These are phyloP conservation scores for Fusarium avenaceum DNA, from an alignment of 2,329 filamentous ascomycete genomes.

Conservation along the genomic window DNA sequence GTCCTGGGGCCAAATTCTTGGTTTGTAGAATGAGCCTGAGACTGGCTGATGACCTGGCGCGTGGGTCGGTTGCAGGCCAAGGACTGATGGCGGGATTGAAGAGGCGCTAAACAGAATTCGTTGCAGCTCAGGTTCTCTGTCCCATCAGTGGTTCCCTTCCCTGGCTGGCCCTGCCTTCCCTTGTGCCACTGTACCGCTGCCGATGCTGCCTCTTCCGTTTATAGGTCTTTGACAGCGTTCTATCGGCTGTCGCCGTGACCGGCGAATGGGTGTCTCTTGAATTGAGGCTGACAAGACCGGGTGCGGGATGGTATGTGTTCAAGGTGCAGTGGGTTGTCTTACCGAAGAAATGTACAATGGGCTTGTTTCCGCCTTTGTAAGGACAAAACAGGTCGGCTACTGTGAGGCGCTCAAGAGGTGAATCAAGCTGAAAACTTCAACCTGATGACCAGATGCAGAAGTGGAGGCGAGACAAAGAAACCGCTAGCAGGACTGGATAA, in stretches of 20 bases:
- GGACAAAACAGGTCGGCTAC: slow-evolving; percentile 1
- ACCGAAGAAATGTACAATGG: slow-evolving; percentile 31
- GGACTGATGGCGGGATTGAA: slow-evolving; percentile 48
- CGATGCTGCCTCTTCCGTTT: slow-evolving; percentile 19
- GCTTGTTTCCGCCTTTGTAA: slow-evolving; percentile 29
- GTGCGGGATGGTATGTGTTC: slow-evolving; percentile 7
- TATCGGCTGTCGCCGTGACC: slow-evolving; percentile 34
- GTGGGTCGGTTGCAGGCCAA: slow-evolving; percentile 43
- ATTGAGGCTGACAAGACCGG: slow-evolving; percentile 22
- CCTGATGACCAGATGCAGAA: slow-evolving; percentile 22
- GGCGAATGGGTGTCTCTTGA: slow-evolving; percentile 23
- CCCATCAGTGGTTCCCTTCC: slow-evolving; percentile 28
- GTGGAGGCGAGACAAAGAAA: slow-evolving; percentile 25
- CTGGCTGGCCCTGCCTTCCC: not conserved
- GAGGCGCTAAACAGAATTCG: slow-evolving; percentile 50
- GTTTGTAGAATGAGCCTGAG: slow-evolving; percentile 27
- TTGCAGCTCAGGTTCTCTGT: slow-evolving; percentile 41
- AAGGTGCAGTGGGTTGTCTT: slow-evolving; percentile 31
- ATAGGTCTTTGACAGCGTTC: slow-evolving; percentile 9
- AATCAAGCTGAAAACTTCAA: slow-evolving; percentile 12
- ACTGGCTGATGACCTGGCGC: slow-evolving; percentile 43
- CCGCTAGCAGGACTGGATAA: slow-evolving; percentile 5
- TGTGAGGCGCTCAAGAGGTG: slow-evolving; percentile 22
- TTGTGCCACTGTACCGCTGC: not conserved
- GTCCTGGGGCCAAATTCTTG: slow-evolving; percentile 43